Base-by-base conservation (phyloP, 1,284 basidiomycete genomes). In the Meira nashicola region DNA sequence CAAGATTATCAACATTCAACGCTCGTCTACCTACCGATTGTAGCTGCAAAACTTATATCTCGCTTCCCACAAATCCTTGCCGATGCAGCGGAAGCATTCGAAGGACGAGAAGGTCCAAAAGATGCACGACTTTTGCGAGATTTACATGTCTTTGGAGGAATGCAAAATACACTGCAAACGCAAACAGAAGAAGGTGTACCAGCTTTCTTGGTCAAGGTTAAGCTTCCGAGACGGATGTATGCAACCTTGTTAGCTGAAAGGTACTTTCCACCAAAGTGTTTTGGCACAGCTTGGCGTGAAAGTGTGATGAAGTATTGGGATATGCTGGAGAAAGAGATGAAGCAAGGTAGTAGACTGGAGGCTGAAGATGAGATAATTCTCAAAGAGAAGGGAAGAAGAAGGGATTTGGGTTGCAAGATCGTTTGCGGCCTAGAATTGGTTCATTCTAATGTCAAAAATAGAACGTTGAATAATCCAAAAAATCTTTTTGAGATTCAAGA, bases 181-280 rank as follows among this genome's bases (percentile, higher is more conserved):
- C 10, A n/a, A 40, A n/a, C 10, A 40, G 39, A 10, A 15, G 44
- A 21, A 38, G 5, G 52, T 10, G 19, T 33, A 25, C 15, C 28
- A 15, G 6, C 44, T 39, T 37, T 54, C 5, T 19, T 39, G 1
- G 55, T 66, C 19, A 54, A 57, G 11, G 58, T 76, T 3, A 43
- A 62, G 2, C 59, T 72, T 59, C 71, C 74, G 2, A 63, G 70
- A 19, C 63, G 70, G 17, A 62, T 75, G 21, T 97, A 95, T 79
- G 94, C 93, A 1, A 93, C 96, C 71, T 81, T 97, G 12, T 79
- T 87, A 37, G 88, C 91, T 12, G 93, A 97, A 78, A 89, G 87
- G 61, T 97, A 95, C 78, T 89, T 88, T 74, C 89, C 94, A 2
- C 92, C 93, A 0, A 90, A 89, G 71, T 82, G 89, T 21, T 97